Percentiles rank a stretch among this genome's conserved stretches.
Evolutionary conservation across 2,329 filamentous ascomycete genomes (phyloP).

Genomic region (Knoxdaviesia capensis): DNA sequence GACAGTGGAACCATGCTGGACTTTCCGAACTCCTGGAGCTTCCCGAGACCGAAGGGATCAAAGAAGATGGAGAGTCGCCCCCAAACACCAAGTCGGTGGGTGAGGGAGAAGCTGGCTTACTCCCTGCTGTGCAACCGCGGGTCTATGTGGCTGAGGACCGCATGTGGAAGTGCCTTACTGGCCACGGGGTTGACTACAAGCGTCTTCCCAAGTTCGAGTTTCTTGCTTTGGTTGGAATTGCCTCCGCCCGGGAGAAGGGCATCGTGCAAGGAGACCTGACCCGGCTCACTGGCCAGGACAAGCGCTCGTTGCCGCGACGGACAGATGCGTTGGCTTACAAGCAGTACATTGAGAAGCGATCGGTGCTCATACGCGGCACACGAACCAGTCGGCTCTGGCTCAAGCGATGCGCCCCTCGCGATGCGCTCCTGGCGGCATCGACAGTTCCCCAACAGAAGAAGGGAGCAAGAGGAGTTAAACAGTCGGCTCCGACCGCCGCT

Average conservation of each 20-base stretch:
- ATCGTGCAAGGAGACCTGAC: constrained; percentile 41
- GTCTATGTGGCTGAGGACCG: constrained; percentile 32
- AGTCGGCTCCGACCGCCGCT: constrained; percentile 6
- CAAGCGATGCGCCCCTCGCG: constrained; percentile 26
- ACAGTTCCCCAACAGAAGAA: neutral
- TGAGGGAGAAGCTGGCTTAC: neutral
- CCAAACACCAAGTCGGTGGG: neutral
- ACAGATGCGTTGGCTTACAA: constrained; percentile 38
- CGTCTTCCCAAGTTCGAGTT: constrained; percentile 37
- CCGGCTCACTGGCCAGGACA: constrained; percentile 37
- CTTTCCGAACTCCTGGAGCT: constrained; percentile 6
- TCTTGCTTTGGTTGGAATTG: constrained; percentile 36
- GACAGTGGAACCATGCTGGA: constrained; percentile 6
- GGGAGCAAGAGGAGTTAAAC: constrained; percentile 7
- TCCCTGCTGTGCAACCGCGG: constrained; percentile 7
- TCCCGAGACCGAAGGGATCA: neutral
- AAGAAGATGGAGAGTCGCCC: neutral
- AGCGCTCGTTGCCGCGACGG: constrained; percentile 39
- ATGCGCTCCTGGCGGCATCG: constrained; percentile 14
- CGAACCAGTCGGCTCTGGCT: constrained; percentile 46
- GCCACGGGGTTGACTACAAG: constrained; percentile 37
- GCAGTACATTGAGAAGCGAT: constrained; percentile 41
- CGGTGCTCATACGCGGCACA: constrained; percentile 33
- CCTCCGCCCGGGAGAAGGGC: constrained; percentile 29
- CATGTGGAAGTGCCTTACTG: constrained; percentile 38